Percentiles rank a stretch among this genome's conserved stretches.
Evolutionary conservation across 768 basidiomycete genomes (phyloP).

Genomic region (Mycena floridula): DNA sequence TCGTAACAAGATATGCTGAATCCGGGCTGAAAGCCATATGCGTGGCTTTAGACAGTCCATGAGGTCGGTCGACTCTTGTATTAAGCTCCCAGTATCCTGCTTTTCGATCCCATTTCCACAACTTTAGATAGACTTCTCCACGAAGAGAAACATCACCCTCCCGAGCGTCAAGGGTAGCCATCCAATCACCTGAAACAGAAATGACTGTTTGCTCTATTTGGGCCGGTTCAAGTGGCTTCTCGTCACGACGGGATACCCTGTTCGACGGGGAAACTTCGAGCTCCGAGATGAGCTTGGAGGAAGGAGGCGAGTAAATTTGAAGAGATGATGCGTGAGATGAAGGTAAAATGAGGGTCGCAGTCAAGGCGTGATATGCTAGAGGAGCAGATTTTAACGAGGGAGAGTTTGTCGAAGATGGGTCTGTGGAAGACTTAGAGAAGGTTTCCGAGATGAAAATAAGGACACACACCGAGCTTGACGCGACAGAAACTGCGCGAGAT

Average conservation of each 20-base stretch:
- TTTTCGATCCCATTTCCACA: constrained; percentile 82
- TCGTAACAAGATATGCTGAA: constrained; percentile 50
- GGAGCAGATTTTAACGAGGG: constrained; percentile 45
- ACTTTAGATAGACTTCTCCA: constrained; percentile 74
- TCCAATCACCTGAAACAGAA: constrained; percentile 73
- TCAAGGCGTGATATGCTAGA: constrained; percentile 67
- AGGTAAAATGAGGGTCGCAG: constrained; percentile 77
- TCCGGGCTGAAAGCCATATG: constrained; percentile 65
- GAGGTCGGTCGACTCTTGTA: constrained; percentile 86
- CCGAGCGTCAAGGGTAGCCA: constrained; percentile 84
- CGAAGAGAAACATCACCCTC: constrained; percentile 60
- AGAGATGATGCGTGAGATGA: constrained; percentile 95
- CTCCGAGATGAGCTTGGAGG: constrained; percentile 71
- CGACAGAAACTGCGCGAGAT: constrained; percentile 68
- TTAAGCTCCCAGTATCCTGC: constrained; percentile 67
- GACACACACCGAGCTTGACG: constrained; percentile 64
- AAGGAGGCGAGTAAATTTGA: constrained; percentile 77
- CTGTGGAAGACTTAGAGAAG: constrained; percentile 13
- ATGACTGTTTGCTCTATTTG: constrained; percentile 67
- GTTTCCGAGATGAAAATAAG: constrained; percentile 1
- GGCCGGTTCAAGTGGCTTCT: constrained; percentile 67
- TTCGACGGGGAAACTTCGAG: constrained; percentile 93
- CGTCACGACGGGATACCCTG: constrained; percentile 76
- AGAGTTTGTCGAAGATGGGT: constrained; percentile 23
- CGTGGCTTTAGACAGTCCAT: constrained; percentile 59